Percentiles rank a stretch among this genome's conserved stretches.
Evolutionary conservation across 1,284 basidiomycete genomes (phyloP).

Genomic region (Melampsora larici-populina): DNA sequence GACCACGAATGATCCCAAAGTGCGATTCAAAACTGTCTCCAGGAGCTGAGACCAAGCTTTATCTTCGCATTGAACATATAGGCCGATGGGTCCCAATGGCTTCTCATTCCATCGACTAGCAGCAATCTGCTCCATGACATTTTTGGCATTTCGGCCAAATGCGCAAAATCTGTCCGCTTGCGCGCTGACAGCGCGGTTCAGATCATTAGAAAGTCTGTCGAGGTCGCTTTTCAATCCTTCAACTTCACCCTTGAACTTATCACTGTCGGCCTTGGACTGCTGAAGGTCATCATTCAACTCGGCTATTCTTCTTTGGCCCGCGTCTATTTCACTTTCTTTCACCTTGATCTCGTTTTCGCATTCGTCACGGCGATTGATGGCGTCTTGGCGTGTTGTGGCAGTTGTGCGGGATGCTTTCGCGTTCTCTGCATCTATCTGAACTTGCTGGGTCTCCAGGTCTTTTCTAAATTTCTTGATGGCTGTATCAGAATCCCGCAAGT

Average conservation of each 20-base stretch:
- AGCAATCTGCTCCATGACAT: background rate
- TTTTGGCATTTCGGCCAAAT: background rate
- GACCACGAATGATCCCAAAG: conserved; percentile 73
- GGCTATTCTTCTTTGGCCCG: background rate
- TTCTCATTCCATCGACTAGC: conserved; percentile 52
- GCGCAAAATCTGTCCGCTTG: background rate
- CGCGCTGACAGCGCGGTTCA: background rate
- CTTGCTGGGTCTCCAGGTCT: background rate
- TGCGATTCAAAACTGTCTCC: conserved; percentile 64
- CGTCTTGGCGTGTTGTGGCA: conserved; percentile 23
- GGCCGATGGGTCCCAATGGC: conserved; percentile 84
- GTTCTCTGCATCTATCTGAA: conserved; percentile 24
- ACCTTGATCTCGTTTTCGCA: background rate
- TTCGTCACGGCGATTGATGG: background rate
- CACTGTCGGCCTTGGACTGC: background rate
- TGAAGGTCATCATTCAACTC: background rate
- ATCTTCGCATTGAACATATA: conserved; percentile 65
- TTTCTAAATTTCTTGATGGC: background rate
- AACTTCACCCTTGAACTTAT: conserved; percentile 1
- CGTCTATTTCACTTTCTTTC: background rate
- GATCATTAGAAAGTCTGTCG: conserved; percentile 42
- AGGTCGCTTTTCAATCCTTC: conserved; percentile 59
- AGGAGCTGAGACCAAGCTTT: conserved; percentile 64
- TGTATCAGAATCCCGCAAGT: conserved; percentile 17
- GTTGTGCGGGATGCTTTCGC: conserved; percentile 19